phyloP scores from a whole-genome alignment of 2,329 filamentous ascomycete species.

The Aspergillus amoenus region DNA sequence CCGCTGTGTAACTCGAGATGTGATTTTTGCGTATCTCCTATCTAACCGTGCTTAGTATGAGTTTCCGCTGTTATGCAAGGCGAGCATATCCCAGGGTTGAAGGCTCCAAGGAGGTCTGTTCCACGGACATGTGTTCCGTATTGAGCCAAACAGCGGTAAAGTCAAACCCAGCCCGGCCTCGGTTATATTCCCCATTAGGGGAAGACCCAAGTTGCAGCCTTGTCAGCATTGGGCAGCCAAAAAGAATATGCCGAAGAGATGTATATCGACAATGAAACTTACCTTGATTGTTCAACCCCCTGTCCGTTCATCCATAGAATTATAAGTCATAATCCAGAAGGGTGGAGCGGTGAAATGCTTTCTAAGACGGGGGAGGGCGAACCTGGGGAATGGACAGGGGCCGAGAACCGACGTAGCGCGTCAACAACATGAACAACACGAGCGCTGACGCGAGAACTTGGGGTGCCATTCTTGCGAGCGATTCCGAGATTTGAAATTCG shows the following conservation, averaged over 20 bases:
- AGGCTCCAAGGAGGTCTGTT: neutral
- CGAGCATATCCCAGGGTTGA: neutral
- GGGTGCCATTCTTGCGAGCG: neutral
- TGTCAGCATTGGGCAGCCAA: neutral
- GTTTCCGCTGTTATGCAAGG: slow-evolving; percentile 1
- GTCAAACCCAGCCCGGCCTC: slow-evolving; percentile 12
- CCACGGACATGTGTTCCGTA: slow-evolving; percentile 3
- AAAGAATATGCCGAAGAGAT: neutral
- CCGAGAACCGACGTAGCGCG: neutral
- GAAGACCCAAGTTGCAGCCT: slow-evolving; percentile 5
- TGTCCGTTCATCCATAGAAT: neutral
- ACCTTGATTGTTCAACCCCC: neutral
- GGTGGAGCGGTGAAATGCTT: neutral
- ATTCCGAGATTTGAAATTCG: slow-evolving; percentile 2
- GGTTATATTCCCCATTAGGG: slow-evolving; percentile 23
- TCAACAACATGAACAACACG: neutral
- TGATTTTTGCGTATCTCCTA: neutral
- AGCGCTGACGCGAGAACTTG: neutral
- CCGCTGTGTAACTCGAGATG: slow-evolving; percentile 3
- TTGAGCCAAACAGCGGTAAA: slow-evolving; percentile 11
- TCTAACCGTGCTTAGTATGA: slow-evolving; percentile 7
- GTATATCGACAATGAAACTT: neutral
- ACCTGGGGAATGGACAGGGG: neutral
- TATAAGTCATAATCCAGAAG: neutral
- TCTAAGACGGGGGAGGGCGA: neutral